Percentiles rank a stretch among this genome's conserved stretches.
phyloP scores from a whole-genome alignment of 495 filamentous ascomycete genomes.

The Talaromyces ruber region DNA sequence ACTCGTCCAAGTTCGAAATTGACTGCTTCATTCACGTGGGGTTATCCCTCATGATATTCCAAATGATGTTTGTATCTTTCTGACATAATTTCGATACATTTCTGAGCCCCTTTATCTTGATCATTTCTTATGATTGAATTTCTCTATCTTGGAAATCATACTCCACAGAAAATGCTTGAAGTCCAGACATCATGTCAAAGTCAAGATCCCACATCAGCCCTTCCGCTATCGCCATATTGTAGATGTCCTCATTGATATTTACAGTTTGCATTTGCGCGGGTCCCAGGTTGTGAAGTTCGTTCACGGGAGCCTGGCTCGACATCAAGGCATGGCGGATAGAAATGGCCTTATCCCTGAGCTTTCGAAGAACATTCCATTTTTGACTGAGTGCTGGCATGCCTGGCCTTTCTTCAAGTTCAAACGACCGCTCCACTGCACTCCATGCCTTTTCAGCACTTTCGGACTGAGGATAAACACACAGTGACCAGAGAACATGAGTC shows the following conservation, averaged over 20 bases:
- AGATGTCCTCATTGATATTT: background rate
- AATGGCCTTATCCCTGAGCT: conserved; percentile 19
- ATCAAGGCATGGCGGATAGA: conserved; percentile 10
- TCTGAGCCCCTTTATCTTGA: background rate
- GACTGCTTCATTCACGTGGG: background rate
- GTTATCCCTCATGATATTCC: background rate
- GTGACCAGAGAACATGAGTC: conserved; percentile 23
- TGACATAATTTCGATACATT: background rate
- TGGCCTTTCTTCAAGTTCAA: conserved; percentile 12
- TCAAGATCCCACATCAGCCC: background rate
- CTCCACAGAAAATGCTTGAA: background rate
- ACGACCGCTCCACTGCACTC: conserved; percentile 12
- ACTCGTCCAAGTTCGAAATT: background rate
- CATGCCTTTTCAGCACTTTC: conserved; percentile 13
- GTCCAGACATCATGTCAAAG: background rate
- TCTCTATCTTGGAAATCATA: background rate
- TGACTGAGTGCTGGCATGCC: conserved; percentile 5
- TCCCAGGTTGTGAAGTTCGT: background rate
- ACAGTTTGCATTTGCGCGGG: background rate
- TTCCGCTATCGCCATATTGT: background rate
- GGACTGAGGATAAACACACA: conserved; percentile 18
- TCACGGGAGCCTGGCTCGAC: background rate
- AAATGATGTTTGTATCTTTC: background rate
- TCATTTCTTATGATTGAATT: background rate
- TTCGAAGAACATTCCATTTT: conserved; percentile 16